phyloP scores from a whole-genome alignment of 1,284 basidiomycete species.

The Mycosarcoma mackinlayi region DNA sequence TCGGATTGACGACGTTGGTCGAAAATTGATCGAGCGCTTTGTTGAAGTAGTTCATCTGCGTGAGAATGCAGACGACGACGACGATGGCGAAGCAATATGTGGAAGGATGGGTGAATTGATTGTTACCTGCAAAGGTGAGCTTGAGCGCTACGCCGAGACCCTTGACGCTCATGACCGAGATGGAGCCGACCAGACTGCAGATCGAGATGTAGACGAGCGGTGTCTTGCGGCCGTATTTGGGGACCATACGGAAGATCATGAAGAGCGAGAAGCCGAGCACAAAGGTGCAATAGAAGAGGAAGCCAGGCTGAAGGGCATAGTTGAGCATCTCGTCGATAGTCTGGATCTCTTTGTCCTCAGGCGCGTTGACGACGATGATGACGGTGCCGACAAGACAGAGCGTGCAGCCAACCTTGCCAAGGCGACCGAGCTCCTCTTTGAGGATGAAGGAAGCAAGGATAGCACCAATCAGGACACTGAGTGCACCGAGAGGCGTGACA shows the following conservation, averaged over 20 bases:
- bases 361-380: slow-evolving; percentile 95
- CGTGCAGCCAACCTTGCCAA: slow-evolving; percentile 91
- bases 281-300: slow-evolving; percentile 84
- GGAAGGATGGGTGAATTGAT: slow-evolving; percentile 92
- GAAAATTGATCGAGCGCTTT: slow-evolving; percentile 97
- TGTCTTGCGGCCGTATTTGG: slow-evolving; percentile 86
- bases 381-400: slow-evolving; percentile 89
- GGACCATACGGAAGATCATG: slow-evolving; percentile 87
- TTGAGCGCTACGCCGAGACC: slow-evolving; percentile 97
- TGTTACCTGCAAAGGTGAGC: slow-evolving; percentile 90
- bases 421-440: slow-evolving; percentile 90
- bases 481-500: slow-evolving; percentile 92
- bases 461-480: slow-evolving; percentile 88
- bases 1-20: slow-evolving; percentile 97
- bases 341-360: slow-evolving; percentile 90
- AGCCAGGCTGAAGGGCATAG: slow-evolving; percentile 85
- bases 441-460: slow-evolving; percentile 88
- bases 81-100: slow-evolving; percentile 93
- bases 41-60: slow-evolving; percentile 99
- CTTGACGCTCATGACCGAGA: slow-evolving; percentile 91
- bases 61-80: slow-evolving; percentile 85
- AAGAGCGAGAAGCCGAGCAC: slow-evolving; percentile 80
- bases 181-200: slow-evolving; percentile 86
- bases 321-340: slow-evolving; percentile 93
- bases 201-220: slow-evolving; percentile 94